Evolutionary conservation across 179 eudicot genomes (phyloP), one percentile per base, ranked within the genome.

Genomic region (Amaranthus tricolor): DNA sequence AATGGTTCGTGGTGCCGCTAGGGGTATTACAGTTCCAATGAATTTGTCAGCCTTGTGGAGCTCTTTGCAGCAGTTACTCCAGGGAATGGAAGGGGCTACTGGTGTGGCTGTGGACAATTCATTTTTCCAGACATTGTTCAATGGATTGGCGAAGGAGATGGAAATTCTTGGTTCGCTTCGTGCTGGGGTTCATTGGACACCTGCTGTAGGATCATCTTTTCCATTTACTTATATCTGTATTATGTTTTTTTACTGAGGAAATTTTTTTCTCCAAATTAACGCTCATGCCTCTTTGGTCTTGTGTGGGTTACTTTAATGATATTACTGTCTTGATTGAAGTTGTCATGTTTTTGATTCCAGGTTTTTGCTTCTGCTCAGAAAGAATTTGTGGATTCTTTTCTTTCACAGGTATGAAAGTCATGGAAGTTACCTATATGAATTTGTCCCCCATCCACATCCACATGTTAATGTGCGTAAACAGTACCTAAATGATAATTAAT

Each of bases 181-280:
- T 69, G 98, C 98, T 71, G 99, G 99, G 81, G 97, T 90, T 50
- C 93, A 93, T 69, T 96, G 99, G 99, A 96, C 99, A 48, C 99
- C 99, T 43, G 69, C 89, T 66, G 99, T 93, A 90, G 62, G 79
- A 74, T 71, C 13, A 20, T n/a, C 20, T 16, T 50, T 62, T 24
- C 54, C 24, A 7, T 44, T 19, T 75, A 16, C 51, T 47, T 62
- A 31, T 2, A 31, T 31, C 40, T 31, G 40, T 31, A 31, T 31
- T 31, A 51, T 76, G n/a, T 66, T 70, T 50, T 6, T 6, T 7
- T 3, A 52, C 14, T 21, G 4, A 1, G 7, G 8, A 60, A 13
- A 13, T 58, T 51, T 6, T 9, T 49, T 55, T 56, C 43, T n/a
- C 13, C 21, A 43, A 56, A 43, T 75, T 68, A 4, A 68, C 49